Conservation (phyloP, 179 eudicot species). For the Drosera spatulata region DNA sequence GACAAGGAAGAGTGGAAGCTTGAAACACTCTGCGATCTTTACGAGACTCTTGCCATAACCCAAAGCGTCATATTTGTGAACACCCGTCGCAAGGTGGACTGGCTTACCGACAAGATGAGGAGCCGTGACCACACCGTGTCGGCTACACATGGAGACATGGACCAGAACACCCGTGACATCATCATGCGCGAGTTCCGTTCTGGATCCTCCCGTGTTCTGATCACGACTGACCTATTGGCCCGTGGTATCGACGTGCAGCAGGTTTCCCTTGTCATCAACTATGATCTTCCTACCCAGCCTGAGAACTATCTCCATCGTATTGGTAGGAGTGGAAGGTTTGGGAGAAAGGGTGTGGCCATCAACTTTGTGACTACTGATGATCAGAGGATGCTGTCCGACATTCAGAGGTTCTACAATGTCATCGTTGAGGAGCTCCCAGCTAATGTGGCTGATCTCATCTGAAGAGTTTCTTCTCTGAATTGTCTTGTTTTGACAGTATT, state of each 20-base stretch:
- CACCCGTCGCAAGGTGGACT: conserved; percentile 38
- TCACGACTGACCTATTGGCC: conserved; percentile 36
- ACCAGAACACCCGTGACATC: conserved; percentile 32
- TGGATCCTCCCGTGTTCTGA: conserved; percentile 36
- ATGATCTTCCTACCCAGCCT: conserved; percentile 33
- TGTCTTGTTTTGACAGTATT: no score
- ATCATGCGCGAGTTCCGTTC: conserved; percentile 38
- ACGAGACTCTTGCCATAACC: conserved; percentile 17
- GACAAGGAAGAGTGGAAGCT: no score
- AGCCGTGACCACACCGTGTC: conserved; percentile 38
- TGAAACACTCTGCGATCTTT: no score
- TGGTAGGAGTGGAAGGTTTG: conserved; percentile 17
- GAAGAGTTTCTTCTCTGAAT: neutral
- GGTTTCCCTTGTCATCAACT: conserved; percentile 37
- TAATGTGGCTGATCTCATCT: conserved; percentile 37
- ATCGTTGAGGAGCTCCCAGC: conserved; percentile 34
- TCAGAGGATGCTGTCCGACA: conserved; percentile 33
- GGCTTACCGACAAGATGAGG: conserved; percentile 41
- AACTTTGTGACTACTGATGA: conserved; percentile 32
- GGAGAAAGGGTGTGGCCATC: conserved; percentile 30
- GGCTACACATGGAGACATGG: conserved; percentile 6
- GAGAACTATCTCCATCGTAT: conserved; percentile 41
- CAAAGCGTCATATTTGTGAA: conserved; percentile 40
- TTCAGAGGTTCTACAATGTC: conserved; percentile 37
- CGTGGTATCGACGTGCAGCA: conserved; percentile 45